Percentiles rank a stretch among this genome's conserved stretches.
Conservation (phyloP, 139 green algal species). For the Eudorina sp. region DNA sequence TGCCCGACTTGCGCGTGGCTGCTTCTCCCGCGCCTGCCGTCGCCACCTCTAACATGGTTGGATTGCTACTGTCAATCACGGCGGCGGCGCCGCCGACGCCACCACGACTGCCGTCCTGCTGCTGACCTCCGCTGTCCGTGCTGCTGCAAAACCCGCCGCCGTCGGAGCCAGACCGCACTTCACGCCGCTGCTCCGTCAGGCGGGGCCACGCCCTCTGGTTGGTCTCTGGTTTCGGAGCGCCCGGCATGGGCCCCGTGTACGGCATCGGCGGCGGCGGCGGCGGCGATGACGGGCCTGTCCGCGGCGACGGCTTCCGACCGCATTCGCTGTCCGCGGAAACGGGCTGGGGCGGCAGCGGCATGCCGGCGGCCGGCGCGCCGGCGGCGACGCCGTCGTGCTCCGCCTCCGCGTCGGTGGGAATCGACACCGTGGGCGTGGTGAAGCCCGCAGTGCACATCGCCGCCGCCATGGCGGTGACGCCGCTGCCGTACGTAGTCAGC, state of each 20-base stretch:
- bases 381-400: not conserved
- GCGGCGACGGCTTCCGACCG: not conserved
- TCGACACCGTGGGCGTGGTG: not conserved
- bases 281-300: not conserved
- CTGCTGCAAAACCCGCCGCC: not conserved
- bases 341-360: not conserved
- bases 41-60: too few species aligned
- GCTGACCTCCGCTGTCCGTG: not conserved
- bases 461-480: not conserved
- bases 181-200: too few species aligned
- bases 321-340: not conserved
- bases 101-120: not conserved
- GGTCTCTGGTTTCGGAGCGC: too few species aligned
- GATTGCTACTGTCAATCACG: too few species aligned
- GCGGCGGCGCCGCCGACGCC: too few species aligned
- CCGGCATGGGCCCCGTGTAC: too few species aligned
- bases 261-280: conserved; percentile 6
- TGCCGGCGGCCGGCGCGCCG: not conserved
- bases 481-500: not conserved
- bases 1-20: too few species aligned
- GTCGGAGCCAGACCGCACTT: too few species aligned
- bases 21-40: too few species aligned
- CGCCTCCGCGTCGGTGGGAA: not conserved
- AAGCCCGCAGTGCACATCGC: not conserved
- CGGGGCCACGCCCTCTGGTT: too few species aligned